Evolutionary conservation across 23 red algal genomes (phyloP).

Genomic region (Agarophyton chilense): DNA sequence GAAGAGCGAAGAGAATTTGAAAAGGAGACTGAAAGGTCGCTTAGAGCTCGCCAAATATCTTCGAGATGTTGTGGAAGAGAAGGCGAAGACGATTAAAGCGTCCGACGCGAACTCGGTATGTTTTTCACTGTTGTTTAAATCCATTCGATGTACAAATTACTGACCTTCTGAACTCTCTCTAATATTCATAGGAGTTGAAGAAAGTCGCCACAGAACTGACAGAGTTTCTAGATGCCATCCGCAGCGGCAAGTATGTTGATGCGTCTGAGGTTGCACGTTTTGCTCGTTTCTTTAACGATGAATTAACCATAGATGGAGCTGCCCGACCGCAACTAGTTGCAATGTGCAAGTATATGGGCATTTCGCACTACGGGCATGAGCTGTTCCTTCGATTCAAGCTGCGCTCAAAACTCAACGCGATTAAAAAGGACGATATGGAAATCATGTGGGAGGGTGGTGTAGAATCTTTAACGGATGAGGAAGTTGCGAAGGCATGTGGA

Average conservation of each 20-base stretch:
- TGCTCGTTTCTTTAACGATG: conserved; percentile 91
- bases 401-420: conserved; percentile 80
- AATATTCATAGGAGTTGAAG: conserved; percentile 45
- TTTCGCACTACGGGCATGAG: conserved; percentile 87
- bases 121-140: neutral
- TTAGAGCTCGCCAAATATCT: conserved; percentile 98
- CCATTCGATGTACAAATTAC: neutral
- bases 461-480: conserved; percentile 89
- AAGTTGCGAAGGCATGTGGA: conserved; percentile 91
- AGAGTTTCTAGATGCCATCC: conserved; percentile 81
- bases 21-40: conserved; percentile 83
- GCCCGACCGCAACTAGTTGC: conserved; percentile 92
- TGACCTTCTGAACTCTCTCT: neutral
- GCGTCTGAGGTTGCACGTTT: conserved; percentile 80
- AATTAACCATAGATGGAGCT: conserved; percentile 89
- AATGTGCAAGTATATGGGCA: conserved; percentile 99
- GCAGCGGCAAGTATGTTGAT: conserved; percentile 80
- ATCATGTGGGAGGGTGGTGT: conserved; percentile 99
- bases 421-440: conserved; percentile 98
- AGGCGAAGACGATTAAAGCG: conserved; percentile 77
- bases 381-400: conserved; percentile 88
- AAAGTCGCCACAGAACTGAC: conserved; percentile 84
- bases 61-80: conserved; percentile 94
- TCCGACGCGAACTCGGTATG: conserved; percentile 73
- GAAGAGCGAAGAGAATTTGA: conserved; percentile 96